These are phyloP conservation scores for Brassica incana DNA, from an alignment of 345 rosid species.

Conservation along the genomic window DNA sequence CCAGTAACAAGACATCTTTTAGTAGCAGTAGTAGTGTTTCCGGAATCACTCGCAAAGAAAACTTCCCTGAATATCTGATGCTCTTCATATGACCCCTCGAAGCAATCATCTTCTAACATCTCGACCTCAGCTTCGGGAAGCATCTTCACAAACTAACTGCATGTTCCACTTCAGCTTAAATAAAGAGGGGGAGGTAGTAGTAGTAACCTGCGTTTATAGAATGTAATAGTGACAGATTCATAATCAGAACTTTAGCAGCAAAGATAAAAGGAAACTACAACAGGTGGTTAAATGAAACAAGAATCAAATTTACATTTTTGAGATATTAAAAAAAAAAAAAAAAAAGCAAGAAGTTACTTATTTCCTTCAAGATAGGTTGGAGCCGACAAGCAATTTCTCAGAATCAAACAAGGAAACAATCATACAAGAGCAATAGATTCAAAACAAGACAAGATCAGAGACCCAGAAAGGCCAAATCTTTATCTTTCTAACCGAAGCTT, in stretches of 20 bases:
- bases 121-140: conserved; percentile 31
- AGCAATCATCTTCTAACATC: conserved; percentile 48
- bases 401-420: background rate
- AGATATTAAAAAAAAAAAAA: background rate
- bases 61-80: conserved; percentile 55
- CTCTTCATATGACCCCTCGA: conserved; percentile 65
- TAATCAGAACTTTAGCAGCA: background rate
- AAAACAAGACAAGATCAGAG: conserved; percentile 24
- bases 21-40: conserved; percentile 38
- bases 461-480: conserved; percentile 6
- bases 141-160: conserved; percentile 44
- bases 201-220: conserved; percentile 16
- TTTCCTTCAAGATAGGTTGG: background rate
- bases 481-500: background rate
- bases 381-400: conserved; percentile 7
- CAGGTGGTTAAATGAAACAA: background rate
- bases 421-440: background rate
- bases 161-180: conserved; percentile 28
- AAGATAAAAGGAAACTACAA: conserved; percentile 1
- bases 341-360: background rate
- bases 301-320: background rate
- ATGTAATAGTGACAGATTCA: background rate
- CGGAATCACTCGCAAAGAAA: conserved; percentile 50
- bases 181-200: background rate
- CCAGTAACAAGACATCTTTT: conserved; percentile 54